A percentile compares a stretch with the other conserved stretches of the same genome.
These are phyloP conservation scores for Boletus bicolor DNA, from an alignment of 768 basidiomycete species.

Conservation along the genomic window DNA sequence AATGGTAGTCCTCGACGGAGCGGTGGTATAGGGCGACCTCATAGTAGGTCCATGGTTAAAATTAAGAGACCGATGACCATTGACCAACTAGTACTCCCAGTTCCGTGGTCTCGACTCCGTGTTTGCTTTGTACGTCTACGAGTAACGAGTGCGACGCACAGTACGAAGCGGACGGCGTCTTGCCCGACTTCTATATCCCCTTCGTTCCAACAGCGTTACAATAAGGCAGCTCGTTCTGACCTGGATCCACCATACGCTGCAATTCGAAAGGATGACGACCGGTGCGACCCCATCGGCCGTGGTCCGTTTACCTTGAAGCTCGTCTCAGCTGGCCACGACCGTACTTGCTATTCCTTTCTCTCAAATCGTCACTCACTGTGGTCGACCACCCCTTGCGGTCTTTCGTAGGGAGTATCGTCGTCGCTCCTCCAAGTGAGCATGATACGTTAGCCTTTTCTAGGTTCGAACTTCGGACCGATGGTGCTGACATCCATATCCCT, in stretches of 20 bases:
- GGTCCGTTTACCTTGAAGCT: background rate
- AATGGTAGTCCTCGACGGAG: background rate
- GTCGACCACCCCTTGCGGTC: background rate
- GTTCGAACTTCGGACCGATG: background rate
- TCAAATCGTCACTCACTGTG: background rate
- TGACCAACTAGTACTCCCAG: too few relatives aligned
- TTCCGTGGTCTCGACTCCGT: background rate
- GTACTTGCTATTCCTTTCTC: background rate
- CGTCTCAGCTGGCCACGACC: background rate
- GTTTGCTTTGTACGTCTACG: background rate
- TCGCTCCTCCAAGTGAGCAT: background rate
- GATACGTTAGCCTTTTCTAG: background rate
- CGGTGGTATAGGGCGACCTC: too few relatives aligned
- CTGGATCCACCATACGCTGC: background rate
- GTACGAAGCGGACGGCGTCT: background rate
- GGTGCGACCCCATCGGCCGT: background rate
- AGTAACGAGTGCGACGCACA: background rate
- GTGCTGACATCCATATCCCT: too few relatives aligned
- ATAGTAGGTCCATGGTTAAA: background rate
- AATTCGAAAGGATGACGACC: background rate
- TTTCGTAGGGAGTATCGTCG: background rate
- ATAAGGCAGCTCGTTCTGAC: background rate
- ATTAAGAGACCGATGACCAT: background rate
- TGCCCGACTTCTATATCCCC: background rate
- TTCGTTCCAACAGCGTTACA: background rate